Evolutionary conservation across 352 stramenopile species (phyloP).

Genomic region (Phytopythium mirpurense): DNA sequence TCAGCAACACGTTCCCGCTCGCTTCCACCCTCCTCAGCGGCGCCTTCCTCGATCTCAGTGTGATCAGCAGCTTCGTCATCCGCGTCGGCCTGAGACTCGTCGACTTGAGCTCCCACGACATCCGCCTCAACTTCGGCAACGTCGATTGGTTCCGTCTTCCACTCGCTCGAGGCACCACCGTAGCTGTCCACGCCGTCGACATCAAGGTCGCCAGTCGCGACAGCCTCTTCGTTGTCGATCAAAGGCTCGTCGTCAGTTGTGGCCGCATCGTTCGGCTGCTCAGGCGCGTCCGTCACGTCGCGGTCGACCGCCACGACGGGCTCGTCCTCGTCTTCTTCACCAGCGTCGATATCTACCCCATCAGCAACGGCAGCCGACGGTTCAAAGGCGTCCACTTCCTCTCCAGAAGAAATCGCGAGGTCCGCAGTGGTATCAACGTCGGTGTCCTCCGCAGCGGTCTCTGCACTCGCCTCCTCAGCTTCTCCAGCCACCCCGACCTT

Average conservation of each 20-base stretch:
- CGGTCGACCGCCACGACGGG: neutral
- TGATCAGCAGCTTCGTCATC: neutral
- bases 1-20: conserved; percentile 4
- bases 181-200: neutral
- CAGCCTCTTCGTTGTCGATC: conserved; percentile 1
- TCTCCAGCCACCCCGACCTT: conserved; percentile 1
- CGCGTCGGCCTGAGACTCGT: neutral
- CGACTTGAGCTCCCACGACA: neutral
- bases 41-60: neutral
- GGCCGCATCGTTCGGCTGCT: neutral
- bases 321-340: neutral
- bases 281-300: neutral
- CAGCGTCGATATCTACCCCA: neutral
- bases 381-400: neutral
- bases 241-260: neutral
- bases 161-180: neutral
- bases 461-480: neutral
- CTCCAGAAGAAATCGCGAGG: neutral
- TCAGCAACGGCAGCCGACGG: neutral
- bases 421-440: neutral
- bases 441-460: neutral
- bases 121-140: conserved; percentile 4
- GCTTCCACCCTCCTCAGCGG: neutral
- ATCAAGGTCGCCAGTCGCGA: conserved; percentile 4
- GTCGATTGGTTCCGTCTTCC: conserved; percentile 14